Evolutionary conservation across 2,329 filamentous ascomycete species (phyloP).

Genomic region (Phoma sp.): DNA sequence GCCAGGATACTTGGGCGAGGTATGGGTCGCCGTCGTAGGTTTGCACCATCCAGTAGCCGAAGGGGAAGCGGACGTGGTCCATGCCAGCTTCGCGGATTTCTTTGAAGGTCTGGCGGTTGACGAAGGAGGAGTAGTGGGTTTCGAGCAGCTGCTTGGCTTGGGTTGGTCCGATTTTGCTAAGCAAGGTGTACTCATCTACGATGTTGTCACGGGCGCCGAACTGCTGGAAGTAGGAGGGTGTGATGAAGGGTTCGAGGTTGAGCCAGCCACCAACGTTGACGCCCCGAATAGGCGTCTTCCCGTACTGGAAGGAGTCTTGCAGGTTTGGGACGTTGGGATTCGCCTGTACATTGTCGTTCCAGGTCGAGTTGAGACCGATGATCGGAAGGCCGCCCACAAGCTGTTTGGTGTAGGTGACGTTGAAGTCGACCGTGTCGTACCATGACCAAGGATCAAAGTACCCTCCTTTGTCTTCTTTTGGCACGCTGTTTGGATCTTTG

Average conservation of each 20-base stretch:
- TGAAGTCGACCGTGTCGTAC: slow-evolving; percentile 90
- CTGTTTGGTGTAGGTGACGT: slow-evolving; percentile 86
- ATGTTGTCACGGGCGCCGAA: slow-evolving; percentile 68
- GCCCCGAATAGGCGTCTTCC: slow-evolving; percentile 78
- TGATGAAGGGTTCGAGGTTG: slow-evolving; percentile 92
- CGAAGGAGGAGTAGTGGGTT: slow-evolving; percentile 87
- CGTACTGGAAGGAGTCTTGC: slow-evolving; percentile 78
- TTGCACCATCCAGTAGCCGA: slow-evolving; percentile 91
- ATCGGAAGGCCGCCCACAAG: slow-evolving; percentile 86
- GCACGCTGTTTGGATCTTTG: slow-evolving; percentile 52
- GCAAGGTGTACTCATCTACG: slow-evolving; percentile 87
- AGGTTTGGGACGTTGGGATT: slow-evolving; percentile 83
- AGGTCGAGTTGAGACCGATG: slow-evolving; percentile 84
- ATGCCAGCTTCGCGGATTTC: slow-evolving; percentile 87
- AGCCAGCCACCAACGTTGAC: slow-evolving; percentile 96
- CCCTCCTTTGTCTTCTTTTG: slow-evolving; percentile 69
- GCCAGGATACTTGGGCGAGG: slow-evolving; percentile 84
- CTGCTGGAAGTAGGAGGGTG: slow-evolving; percentile 82
- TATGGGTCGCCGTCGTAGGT: slow-evolving; percentile 88
- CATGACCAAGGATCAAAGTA: slow-evolving; percentile 89
- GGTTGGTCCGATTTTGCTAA: slow-evolving; percentile 67
- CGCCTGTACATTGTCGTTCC: slow-evolving; percentile 80
- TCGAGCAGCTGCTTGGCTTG: slow-evolving; percentile 74
- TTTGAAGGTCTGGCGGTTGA: slow-evolving; percentile 81
- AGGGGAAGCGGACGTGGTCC: slow-evolving; percentile 96